phyloP scores from a whole-genome alignment of 208 protist genomes.

The Vickermania ingenoplastis region DNA sequence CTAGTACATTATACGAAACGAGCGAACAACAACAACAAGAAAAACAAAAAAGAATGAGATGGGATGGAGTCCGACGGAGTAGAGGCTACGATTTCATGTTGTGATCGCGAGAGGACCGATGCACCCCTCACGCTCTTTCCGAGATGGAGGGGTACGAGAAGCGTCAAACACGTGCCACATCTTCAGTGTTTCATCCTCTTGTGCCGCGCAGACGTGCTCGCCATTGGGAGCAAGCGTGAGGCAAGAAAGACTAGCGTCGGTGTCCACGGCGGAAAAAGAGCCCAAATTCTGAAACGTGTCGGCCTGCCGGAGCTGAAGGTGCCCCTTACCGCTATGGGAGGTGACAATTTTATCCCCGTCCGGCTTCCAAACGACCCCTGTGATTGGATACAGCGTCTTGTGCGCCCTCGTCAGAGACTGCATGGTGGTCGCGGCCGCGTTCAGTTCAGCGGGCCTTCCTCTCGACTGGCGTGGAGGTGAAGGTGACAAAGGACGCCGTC shows the following conservation, averaged over 20 bases:
- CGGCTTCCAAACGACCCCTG: constrained; percentile 34
- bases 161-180: constrained; percentile 68
- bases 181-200: constrained; percentile 72
- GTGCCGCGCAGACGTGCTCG: constrained; percentile 61
- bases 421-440: background rate
- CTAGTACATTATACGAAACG: too few species aligned
- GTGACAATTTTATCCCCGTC: constrained; percentile 41
- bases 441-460: background rate
- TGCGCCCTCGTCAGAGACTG: constrained; percentile 47
- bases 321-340: constrained; percentile 44
- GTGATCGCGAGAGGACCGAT: too few species aligned
- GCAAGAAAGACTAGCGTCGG: constrained; percentile 37
- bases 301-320: constrained; percentile 63
- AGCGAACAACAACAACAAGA: too few species aligned
- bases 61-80: too few species aligned
- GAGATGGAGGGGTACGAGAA: too few species aligned
- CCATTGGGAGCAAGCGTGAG: constrained; percentile 52
- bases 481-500: constrained; percentile 69
- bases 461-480: constrained; percentile 47
- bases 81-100: too few species aligned
- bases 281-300: constrained; percentile 51
- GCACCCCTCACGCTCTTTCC: too few species aligned
- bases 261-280: constrained; percentile 44
- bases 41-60: too few species aligned
- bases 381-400: constrained; percentile 50